Evolutionary conservation across 352 stramenopile genomes (phyloP).

Genomic region (Blastocystis sp.): DNA sequence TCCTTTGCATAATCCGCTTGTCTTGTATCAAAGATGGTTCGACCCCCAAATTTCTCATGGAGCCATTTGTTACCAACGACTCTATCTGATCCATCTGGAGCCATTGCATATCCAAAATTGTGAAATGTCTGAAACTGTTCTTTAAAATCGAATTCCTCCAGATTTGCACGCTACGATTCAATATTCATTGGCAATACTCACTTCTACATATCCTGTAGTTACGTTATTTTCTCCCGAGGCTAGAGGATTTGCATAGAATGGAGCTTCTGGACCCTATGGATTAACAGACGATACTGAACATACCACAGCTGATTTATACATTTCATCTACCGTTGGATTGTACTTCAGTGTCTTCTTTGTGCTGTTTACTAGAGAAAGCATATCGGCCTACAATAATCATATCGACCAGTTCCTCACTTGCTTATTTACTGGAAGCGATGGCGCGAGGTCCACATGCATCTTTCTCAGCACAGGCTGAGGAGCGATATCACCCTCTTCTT

Average conservation of each 20-base stretch:
- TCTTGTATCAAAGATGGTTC: slow-evolving; percentile 46
- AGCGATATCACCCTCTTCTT: not conserved
- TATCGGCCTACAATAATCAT: not conserved
- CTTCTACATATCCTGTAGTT: slow-evolving; percentile 48
- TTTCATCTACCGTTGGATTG: slow-evolving; percentile 28
- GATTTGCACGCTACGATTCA: not conserved
- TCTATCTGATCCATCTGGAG: slow-evolving; percentile 9
- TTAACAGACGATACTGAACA: not conserved
- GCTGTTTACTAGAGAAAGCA: not conserved
- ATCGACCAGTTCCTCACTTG: not conserved
- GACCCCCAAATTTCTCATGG: slow-evolving; percentile 32
- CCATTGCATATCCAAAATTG: slow-evolving; percentile 46
- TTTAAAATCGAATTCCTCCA: slow-evolving; percentile 57
- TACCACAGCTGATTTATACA: slow-evolving; percentile 17
- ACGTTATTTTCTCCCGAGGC: slow-evolving; percentile 43
- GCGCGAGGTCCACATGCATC: slow-evolving; percentile 37
- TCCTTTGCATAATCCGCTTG: slow-evolving; percentile 24
- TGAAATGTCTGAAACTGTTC: slow-evolving; percentile 57
- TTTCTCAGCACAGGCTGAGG: slow-evolving; percentile 22
- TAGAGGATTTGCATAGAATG: slow-evolving; percentile 15
- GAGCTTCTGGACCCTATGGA: slow-evolving; percentile 44
- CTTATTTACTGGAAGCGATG: not conserved
- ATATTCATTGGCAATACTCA: not conserved
- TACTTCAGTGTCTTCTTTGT: slow-evolving; percentile 40
- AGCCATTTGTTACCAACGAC: slow-evolving; percentile 56